Evolutionary conservation across 2,329 filamentous ascomycete species (phyloP).

Genomic region (Eurotiales sp.): DNA sequence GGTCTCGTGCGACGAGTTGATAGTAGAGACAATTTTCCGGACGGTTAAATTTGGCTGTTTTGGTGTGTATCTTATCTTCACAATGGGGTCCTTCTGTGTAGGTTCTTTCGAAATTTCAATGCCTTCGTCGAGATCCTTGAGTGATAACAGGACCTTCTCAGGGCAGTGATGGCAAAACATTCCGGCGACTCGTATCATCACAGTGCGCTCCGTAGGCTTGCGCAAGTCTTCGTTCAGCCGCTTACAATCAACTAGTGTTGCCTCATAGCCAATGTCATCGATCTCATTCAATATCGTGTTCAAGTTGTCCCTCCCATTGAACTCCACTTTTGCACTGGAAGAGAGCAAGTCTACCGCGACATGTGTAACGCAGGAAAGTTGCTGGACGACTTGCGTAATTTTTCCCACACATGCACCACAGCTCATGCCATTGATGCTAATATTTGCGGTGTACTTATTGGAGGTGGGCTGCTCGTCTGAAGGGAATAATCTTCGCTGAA

Average conservation of each 20-base stretch:
- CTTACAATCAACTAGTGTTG: slow-evolving; percentile 50
- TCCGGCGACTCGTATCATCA: slow-evolving; percentile 65
- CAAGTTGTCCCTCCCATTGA: slow-evolving; percentile 45
- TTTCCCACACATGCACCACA: slow-evolving; percentile 54
- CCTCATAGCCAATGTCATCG: slow-evolving; percentile 63
- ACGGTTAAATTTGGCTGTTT: slow-evolving; percentile 67
- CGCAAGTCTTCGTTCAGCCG: slow-evolving; percentile 28
- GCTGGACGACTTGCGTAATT: slow-evolving; percentile 46
- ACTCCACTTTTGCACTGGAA: slow-evolving; percentile 48
- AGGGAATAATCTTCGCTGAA: neutral
- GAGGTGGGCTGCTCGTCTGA: slow-evolving; percentile 14
- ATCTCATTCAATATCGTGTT: slow-evolving; percentile 47
- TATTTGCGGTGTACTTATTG: slow-evolving; percentile 38
- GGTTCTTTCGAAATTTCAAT: slow-evolving; percentile 40
- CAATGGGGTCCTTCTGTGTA: slow-evolving; percentile 60
- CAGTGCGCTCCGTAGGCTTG: slow-evolving; percentile 46
- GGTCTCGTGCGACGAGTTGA: slow-evolving; percentile 62
- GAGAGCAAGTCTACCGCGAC: slow-evolving; percentile 51
- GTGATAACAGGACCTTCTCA: slow-evolving; percentile 34
- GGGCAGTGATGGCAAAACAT: slow-evolving; percentile 74
- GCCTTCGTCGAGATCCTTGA: slow-evolving; percentile 42
- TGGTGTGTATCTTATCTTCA: slow-evolving; percentile 69
- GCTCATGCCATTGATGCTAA: slow-evolving; percentile 56
- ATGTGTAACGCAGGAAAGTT: slow-evolving; percentile 43
- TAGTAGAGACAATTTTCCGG: slow-evolving; percentile 65